Evolutionary conservation across 148 eudicot genomes (phyloP).

Genomic region (Vaccinium macrocarpon): DNA sequence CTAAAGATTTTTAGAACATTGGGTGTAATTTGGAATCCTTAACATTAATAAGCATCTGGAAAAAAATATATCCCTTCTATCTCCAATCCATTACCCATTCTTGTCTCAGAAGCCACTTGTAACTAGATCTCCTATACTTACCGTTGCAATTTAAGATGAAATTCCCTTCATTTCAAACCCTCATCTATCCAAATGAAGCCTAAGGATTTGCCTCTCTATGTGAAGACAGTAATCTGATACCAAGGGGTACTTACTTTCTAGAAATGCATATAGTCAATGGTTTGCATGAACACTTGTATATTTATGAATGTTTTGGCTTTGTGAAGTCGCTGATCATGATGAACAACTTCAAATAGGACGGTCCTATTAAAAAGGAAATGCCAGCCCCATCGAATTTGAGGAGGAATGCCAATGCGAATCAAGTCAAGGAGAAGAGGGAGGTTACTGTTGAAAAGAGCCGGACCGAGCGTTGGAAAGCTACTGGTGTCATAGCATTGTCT

Average conservation of each 20-base stretch:
- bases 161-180: neutral
- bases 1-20: too few species aligned
- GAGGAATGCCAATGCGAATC: constrained; percentile 23
- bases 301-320: neutral
- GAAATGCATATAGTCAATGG: neutral
- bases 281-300: neutral
- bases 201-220: neutral
- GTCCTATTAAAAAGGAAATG: constrained; percentile 60
- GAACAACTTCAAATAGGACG: constrained; percentile 46
- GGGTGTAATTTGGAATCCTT: neutral
- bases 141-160: neutral
- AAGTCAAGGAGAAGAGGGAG: constrained; percentile 21
- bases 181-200: neutral
- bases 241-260: neutral
- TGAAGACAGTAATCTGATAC: neutral
- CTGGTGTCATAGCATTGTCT: constrained; percentile 67
- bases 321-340: constrained; percentile 3
- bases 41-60: neutral
- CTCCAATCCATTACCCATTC: neutral
- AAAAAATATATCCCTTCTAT: neutral
- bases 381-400: constrained; percentile 34
- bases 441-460: constrained; percentile 39
- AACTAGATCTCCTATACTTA: neutral
- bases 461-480: constrained; percentile 68
- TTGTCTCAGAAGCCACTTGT: neutral